Base-by-base conservation (phyloP, 2,329 filamentous ascomycete genomes). In the Achaetomium macrosporum region DNA sequence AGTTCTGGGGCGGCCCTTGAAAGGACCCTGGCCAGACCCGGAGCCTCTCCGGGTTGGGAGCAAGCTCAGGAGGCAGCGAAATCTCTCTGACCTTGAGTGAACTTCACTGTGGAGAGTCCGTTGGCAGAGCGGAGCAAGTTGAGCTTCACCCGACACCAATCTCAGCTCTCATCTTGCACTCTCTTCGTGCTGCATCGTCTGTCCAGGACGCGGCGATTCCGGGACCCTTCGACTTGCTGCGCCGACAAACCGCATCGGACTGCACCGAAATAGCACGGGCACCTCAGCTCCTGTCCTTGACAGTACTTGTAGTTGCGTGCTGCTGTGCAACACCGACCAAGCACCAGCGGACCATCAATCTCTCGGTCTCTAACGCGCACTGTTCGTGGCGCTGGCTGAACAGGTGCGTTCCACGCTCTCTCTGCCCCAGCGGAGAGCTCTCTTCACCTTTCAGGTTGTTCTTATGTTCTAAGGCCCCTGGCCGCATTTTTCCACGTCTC, bases 1-100 rank as follows among this genome's bases (percentile, higher is more conserved):
- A 50, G 31, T 20, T 53, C 42, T 43, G 17, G 54, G 50, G 30
- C 12, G 48, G 47, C 42, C 51, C 42, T 51, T 51, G 43, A 17
- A 25, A 44, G 50, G 37, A 44, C 49, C 49, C 54, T 53, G 49
- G 48, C 25, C 7, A 25, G 25, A 20, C 55, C 51, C 19, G 30
- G 51, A 16, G 20, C 41, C 30, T 51, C 42, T 30, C 39, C 35
- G 15, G 44, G 17, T 16, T 8, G 36, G 35, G 6, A 29, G 17
- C 46, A 25, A 31, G 15, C 41, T 53, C 41, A 49, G 51, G 35
- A 37, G 39, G 37, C 6, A 4, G 7, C 7, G 48, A 45, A 49
- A 51, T 49, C 40, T 49, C 46, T 36, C 51, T 25, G 25, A 4
- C 25, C 25, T 25, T 25, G 7, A 7, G 25, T 25, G 25, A 25